phyloP scores from a whole-genome alignment of 768 basidiomycete genomes.

The Hericium coralloides region DNA sequence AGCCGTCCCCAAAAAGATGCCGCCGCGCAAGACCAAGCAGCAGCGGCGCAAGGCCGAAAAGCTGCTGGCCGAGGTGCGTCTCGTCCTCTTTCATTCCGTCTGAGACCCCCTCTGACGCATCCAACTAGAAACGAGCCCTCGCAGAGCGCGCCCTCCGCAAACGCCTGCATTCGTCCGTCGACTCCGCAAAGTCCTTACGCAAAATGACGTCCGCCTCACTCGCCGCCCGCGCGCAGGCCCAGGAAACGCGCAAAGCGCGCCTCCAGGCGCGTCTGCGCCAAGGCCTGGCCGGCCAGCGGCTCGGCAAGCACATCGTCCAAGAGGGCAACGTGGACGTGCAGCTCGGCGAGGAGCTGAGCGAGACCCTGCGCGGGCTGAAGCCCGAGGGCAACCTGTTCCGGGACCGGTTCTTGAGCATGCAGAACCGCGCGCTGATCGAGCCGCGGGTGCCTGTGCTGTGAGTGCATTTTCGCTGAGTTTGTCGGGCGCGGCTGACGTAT shows the following conservation, averaged over 20 bases:
- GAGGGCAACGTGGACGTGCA: conserved; percentile 72
- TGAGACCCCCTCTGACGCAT: not conserved
- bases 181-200: conserved; percentile 44
- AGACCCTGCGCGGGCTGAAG: conserved; percentile 80
- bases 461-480: conserved; percentile 18
- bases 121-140: conserved; percentile 49
- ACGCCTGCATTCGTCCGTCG: conserved; percentile 50
- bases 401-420: conserved; percentile 81
- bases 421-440: conserved; percentile 81
- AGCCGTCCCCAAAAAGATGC: conserved; percentile 30
- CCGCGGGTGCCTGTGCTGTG: conserved; percentile 77
- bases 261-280: conserved; percentile 42
- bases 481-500: not conserved
- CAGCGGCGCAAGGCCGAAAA: conserved; percentile 64
- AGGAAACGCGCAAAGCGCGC: conserved; percentile 31
- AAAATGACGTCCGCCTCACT: conserved; percentile 27
- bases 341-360: conserved; percentile 82
- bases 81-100: not conserved
- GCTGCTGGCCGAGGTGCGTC: conserved; percentile 52
- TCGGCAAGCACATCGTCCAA: conserved; percentile 76
- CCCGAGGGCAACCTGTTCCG: conserved; percentile 91
- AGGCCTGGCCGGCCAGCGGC: conserved; percentile 58
- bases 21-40: conserved; percentile 48
- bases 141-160: conserved; percentile 52
- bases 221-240: conserved; percentile 30